phyloP scores from a whole-genome alignment of 1,139 yeast species.

The Candida glucosophila region DNA sequence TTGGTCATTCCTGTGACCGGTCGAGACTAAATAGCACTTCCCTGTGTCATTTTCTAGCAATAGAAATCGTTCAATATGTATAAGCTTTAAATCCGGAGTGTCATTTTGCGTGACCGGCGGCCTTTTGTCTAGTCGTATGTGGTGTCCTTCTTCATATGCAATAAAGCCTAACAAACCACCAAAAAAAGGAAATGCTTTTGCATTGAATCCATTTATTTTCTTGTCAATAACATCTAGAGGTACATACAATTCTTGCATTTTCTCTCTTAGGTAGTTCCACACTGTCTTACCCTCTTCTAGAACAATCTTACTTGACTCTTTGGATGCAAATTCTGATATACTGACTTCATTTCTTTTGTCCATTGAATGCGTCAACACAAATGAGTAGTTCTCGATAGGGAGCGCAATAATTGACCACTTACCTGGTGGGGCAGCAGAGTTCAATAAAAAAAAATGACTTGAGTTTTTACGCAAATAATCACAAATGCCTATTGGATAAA shows the following conservation, averaged over 20 bases:
- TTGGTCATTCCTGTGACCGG: too few species aligned
- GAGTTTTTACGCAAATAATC: conserved; percentile 23
- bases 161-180: conserved; percentile 87
- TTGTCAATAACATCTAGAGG: conserved; percentile 12
- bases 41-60: conserved; percentile 42
- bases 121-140: conserved; percentile 25
- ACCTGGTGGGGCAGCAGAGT: conserved; percentile 77
- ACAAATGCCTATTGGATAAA: conserved; percentile 38
- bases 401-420: conserved; percentile 82
- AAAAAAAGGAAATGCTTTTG: conserved; percentile 54
- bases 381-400: conserved; percentile 44
- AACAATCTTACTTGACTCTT: conserved; percentile 3
- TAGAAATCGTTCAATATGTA: conserved; percentile 61
- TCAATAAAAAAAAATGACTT: conserved; percentile 47
- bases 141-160: conserved; percentile 78
- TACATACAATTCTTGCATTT: conserved; percentile 14
- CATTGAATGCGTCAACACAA: conserved; percentile 59
- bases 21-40: conserved; percentile 49
- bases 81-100: conserved; percentile 70
- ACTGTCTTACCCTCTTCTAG: conserved; percentile 8
- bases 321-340: conserved; percentile 10
- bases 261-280: conserved; percentile 18
- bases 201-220: conserved; percentile 7
- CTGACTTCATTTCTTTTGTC: conserved; percentile 20
- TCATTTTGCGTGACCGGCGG: conserved; percentile 18